These are phyloP conservation scores for Bretziella fagacearum DNA, from an alignment of 2,329 filamentous ascomycete genomes.

Conservation along the genomic window DNA sequence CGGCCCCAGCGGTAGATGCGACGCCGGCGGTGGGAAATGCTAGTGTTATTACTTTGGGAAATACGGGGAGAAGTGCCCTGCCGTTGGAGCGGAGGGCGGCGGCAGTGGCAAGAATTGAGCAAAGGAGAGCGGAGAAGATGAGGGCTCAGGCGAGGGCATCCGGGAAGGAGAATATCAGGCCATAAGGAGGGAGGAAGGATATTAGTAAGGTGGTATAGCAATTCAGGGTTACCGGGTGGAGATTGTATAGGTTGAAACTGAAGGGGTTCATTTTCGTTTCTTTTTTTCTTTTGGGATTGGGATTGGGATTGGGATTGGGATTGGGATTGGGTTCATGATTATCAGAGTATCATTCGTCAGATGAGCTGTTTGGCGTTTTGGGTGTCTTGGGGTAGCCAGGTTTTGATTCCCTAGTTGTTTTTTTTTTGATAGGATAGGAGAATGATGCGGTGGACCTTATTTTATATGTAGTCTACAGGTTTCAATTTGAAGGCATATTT, in stretches of 20 bases:
- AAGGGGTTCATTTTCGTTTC: no score
- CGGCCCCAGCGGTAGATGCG: not conserved
- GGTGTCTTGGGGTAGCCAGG: not conserved
- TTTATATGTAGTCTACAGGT: no score
- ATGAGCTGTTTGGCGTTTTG: constrained; percentile 4
- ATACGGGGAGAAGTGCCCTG: constrained; percentile 26
- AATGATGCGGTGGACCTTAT: no score
- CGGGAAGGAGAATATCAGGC: constrained; percentile 39
- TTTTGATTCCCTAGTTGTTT: not conserved
- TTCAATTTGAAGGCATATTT: no score
- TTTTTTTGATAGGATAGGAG: no score
- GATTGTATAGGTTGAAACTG: no score
- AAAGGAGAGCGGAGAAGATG: constrained; percentile 35
- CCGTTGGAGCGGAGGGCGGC: constrained; percentile 36
- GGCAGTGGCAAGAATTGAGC: constrained; percentile 37
- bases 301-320: constrained; percentile 21
- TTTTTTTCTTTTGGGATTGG: no score
- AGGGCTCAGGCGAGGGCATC: no score
- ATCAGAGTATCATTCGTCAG: constrained; percentile 2
- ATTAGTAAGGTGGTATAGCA: no score
- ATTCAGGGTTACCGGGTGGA: no score
- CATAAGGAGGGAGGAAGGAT: no score
- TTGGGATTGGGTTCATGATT: constrained; percentile 2
- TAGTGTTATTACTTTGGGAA: constrained; percentile 22
- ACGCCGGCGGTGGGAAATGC: constrained; percentile 15